Evolutionary conservation across 495 filamentous ascomycete genomes (phyloP), one percentile per base, ranked within the genome.

Genomic region (Podospora conica): DNA sequence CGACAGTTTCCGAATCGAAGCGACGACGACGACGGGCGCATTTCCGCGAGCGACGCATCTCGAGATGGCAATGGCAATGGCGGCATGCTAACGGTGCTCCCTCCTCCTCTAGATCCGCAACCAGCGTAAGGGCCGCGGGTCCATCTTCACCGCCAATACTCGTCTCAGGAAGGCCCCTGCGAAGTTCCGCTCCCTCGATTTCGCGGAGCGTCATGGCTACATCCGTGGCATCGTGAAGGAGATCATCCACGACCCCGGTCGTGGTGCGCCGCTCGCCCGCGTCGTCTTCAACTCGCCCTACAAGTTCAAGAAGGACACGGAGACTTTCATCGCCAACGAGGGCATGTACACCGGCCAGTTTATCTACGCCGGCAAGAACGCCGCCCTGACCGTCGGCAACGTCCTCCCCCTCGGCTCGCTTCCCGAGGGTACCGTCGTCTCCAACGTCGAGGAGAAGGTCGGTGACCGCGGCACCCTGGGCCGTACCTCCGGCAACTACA

Each of bases 291-390:
- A 93, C 71, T 90, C 95, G 79, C 89, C 91, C 70, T 79, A 96
- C 87, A 87, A 87, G 81, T 95, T 88, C 87, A 91, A 91, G 85
- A 86, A 91, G 81, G 81, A 88, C 80, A 92, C 88, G 80, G 93
- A 92, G 89, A 96, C 95, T 69, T 97, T 98, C 88, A 98, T 99
- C 78, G 95, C 96, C 80, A 98, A 97, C 83, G 95, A 99, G 87
- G 95, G 95, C 84, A 97, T 98, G 94, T 99, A 99, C 91, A 97
- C 95, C 69, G 95, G 95, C 72, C 93, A 97, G 84, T 99, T 99
- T 86, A 93, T 99, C 90, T 99, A 98, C 82, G 93, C 94, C 80
- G 95, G 95, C 79, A 99, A 99, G 90, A 92, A 96, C 83, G 96
- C 95, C 71, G 84, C 87, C 66, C 86, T 99, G 70, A 98, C 88